A percentile compares a stretch with the other conserved stretches of the same genome.
Evolutionary conservation across 1,284 basidiomycete species (phyloP).

Genomic region (Trichosporon sp.): DNA sequence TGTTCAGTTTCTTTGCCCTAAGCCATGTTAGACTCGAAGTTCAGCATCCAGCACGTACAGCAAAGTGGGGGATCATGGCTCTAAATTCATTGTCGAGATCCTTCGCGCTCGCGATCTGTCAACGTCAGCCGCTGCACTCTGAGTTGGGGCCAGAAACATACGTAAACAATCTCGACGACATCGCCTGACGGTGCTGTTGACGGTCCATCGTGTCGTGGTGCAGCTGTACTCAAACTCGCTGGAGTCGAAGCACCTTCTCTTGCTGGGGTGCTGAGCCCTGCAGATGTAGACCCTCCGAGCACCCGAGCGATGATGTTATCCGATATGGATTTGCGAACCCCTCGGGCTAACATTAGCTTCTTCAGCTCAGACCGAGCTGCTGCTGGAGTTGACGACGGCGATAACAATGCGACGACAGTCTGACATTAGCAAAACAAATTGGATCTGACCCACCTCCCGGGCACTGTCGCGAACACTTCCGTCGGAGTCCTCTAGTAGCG

Average conservation of each 20-base stretch:
- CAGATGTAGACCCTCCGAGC: slow-evolving; percentile 39
- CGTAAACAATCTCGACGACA: slow-evolving; percentile 71
- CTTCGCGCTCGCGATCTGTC: slow-evolving; percentile 74
- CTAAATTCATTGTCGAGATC: slow-evolving; percentile 86
- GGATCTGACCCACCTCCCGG: slow-evolving; percentile 55
- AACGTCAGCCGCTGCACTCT: slow-evolving; percentile 5
- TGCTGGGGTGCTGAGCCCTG: not conserved
- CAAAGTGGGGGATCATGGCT: slow-evolving; percentile 75
- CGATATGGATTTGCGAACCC: slow-evolving; percentile 78
- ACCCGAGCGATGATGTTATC: slow-evolving; percentile 59
- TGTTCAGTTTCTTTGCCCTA: slow-evolving; percentile 95
- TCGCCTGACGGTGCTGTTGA: slow-evolving; percentile 25
- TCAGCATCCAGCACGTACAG: slow-evolving; percentile 59
- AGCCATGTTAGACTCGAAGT: slow-evolving; percentile 21
- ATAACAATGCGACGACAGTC: slow-evolving; percentile 81
- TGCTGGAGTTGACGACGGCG: slow-evolving; percentile 75
- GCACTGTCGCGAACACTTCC: slow-evolving; percentile 84
- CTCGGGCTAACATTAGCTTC: slow-evolving; percentile 81
- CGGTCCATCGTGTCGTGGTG: slow-evolving; percentile 46
- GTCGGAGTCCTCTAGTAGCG: slow-evolving; percentile 85
- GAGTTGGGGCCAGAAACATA: slow-evolving; percentile 56
- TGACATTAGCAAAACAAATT: slow-evolving; percentile 39
- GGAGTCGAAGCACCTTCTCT: not conserved
- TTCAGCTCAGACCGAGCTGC: slow-evolving; percentile 89
- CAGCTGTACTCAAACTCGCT: slow-evolving; percentile 60